Conservation (phyloP, 1,284 basidiomycete genomes). For the Fomitopsis schrenkii region DNA sequence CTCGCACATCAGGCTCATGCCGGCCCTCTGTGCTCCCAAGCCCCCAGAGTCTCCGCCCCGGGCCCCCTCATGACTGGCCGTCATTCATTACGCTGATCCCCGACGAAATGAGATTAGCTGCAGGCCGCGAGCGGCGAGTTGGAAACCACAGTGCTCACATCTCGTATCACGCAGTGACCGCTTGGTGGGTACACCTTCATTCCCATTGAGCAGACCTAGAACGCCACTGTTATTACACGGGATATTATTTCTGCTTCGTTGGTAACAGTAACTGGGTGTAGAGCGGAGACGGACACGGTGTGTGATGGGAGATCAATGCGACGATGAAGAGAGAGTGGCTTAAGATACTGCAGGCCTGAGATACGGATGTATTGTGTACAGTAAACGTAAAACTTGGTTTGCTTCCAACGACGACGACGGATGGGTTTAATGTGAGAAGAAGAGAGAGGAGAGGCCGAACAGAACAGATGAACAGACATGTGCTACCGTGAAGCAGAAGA, state of each 20-base stretch:
- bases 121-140: background rate
- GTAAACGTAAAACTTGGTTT: background rate
- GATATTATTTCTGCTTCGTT: background rate
- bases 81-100: background rate
- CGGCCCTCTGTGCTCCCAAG: background rate
- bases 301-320: background rate
- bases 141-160: no score
- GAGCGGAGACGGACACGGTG: background rate
- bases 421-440: background rate
- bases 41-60: background rate
- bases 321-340: background rate
- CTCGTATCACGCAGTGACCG: no score
- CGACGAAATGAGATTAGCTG: background rate
- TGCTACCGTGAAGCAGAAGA: background rate
- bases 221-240: background rate
- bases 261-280: background rate
- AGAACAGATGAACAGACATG: background rate
- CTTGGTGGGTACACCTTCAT: background rate
- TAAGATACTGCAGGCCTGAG: background rate
- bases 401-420: background rate
- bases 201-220: background rate
- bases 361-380: background rate
- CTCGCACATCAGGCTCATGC: background rate
- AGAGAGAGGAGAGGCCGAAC: background rate
- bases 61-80: background rate